Base-by-base conservation (phyloP, 495 filamentous ascomycete species). In the Clavariopsis aquatica region DNA sequence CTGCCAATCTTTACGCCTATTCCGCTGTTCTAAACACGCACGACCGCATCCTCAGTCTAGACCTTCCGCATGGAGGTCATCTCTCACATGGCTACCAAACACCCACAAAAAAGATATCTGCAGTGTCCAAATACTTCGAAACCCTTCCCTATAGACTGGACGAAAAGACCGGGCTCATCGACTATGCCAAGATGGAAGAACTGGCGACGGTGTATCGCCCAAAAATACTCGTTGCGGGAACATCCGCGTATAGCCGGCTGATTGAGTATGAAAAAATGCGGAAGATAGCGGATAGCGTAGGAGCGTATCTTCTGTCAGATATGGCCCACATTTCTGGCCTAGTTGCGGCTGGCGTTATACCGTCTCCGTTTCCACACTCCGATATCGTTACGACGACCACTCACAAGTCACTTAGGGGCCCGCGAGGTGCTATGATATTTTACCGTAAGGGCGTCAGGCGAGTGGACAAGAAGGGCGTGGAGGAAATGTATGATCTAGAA, bases 341-440 rank as follows among this genome's bases (percentile, higher is more conserved):
- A 49, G 89, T 98, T 58, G 90, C 95, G 67, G 89, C 90, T 63
- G 91, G 88, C 70, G 93, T 96, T 73, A 96, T 98, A 70, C 91
- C 93, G 64, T 91, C 90, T 57, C 95, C 95, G 27, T 99, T 99
- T 81, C 82, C 87, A 68, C 83, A 96, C 72, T 92, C 93, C 62
- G 95, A 98, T 77, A 89, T 99, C 58, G 95, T 99, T 60, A 99
- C 95, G 65, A 99, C 95, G 60, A 99, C 95, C 61, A 99, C 95
- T 52, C 95, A 99, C 87, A 99, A 99, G 86, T 96, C 93, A 53
- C 90, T 99, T 72, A 91, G 95, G 82, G 95, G 95, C 56, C 95
- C 95, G 57, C 89, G 95, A 79, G 95, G 95, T 75, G 95, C 95
- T 74, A 99, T 99, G 95, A 99, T 99, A 80, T 99, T 99, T 85